phyloP scores from a whole-genome alignment of 495 filamentous ascomycete genomes.

The Xylaria castorea region DNA sequence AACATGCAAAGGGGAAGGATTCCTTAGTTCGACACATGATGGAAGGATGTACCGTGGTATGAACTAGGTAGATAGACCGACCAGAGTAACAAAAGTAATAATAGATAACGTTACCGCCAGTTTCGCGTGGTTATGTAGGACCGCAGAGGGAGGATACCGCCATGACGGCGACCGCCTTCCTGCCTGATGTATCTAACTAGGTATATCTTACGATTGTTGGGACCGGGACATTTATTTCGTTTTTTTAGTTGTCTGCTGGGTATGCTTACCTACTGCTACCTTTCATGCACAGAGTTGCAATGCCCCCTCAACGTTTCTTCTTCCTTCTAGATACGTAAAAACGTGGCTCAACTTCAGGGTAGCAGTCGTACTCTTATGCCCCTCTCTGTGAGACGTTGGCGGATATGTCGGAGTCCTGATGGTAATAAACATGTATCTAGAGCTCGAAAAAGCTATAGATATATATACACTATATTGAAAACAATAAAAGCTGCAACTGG shows the following conservation, averaged over 20 bases:
- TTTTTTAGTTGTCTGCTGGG: not conserved
- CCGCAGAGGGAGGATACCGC: slow-evolving; percentile 16
- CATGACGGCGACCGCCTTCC: not conserved
- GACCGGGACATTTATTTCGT: not conserved
- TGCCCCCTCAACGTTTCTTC: not conserved
- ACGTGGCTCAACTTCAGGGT: slow-evolving; percentile 12
- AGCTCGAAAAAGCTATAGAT: not conserved
- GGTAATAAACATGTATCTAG: not conserved
- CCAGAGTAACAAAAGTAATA: not conserved
- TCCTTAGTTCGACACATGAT: not conserved
- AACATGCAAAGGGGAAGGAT: slow-evolving; percentile 18
- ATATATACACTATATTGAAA: too few relatives aligned
- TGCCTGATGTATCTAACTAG: too few relatives aligned
- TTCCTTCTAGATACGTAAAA: slow-evolving; percentile 12
- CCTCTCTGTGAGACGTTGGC: not conserved
- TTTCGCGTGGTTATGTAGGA: slow-evolving; percentile 27
- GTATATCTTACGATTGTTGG: slow-evolving; percentile 2
- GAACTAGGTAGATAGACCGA: not conserved
- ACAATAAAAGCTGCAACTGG: not conserved
- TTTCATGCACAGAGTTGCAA: not conserved
- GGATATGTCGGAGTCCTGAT: slow-evolving; percentile 9
- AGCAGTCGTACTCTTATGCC: not conserved
- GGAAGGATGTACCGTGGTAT: not conserved
- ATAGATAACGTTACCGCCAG: slow-evolving; percentile 19
- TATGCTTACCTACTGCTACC: not conserved